These are phyloP conservation scores for Ophiorrhiza pumila DNA, from an alignment of 257 asterid species.

Conservation along the genomic window DNA sequence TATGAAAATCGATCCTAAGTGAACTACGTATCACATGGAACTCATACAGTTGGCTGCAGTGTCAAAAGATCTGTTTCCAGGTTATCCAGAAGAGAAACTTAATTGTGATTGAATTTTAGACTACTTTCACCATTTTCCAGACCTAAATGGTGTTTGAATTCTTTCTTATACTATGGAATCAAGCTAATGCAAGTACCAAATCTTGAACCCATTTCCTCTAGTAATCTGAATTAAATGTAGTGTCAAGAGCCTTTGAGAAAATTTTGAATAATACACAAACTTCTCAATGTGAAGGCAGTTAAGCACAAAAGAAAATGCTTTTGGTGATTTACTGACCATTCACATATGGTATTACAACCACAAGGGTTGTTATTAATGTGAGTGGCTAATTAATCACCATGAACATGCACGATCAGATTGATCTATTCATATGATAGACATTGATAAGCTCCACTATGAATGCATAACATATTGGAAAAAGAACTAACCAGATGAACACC, in stretches of 20 bases:
- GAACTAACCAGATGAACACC: neutral
- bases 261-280: neutral
- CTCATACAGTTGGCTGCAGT: neutral
- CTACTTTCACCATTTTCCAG: too few relatives aligned
- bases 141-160: neutral
- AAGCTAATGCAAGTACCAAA: too few relatives aligned
- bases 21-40: neutral
- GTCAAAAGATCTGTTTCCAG: neutral
- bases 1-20: neutral
- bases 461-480: neutral
- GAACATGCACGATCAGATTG: neutral
- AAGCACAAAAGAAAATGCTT: constrained; percentile 29
- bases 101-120: neutral
- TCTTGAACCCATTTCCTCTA: neutral
- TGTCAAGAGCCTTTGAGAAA: constrained; percentile 25
- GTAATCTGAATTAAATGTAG: constrained; percentile 20
- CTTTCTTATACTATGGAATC: neutral
- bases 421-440: too few relatives aligned
- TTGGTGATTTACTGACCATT: constrained; percentile 55
- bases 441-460: too few relatives aligned
- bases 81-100: neutral
- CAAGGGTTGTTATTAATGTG: constrained; percentile 14
- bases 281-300: constrained; percentile 20
- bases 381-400: constrained; percentile 50
- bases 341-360: constrained; percentile 32